Evolutionary conservation across 257 asterid species (phyloP).

Genomic region (Eustoma russellianum): DNA sequence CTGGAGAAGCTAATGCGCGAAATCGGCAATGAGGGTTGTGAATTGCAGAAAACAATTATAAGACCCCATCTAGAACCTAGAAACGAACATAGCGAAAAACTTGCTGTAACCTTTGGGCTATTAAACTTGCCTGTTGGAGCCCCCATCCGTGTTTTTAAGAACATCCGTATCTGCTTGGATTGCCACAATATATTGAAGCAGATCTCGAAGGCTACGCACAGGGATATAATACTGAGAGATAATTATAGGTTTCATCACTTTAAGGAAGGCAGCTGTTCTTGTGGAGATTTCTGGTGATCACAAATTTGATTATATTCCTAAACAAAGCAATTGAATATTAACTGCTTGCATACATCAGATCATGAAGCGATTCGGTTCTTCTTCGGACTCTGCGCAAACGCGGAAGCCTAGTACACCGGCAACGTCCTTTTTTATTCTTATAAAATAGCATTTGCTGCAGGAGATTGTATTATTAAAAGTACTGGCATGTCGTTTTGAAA

Average conservation of each 20-base stretch:
- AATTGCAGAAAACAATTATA: neutral
- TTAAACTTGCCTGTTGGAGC: conserved; percentile 12
- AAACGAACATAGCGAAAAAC: conserved; percentile 15
- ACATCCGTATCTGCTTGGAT: conserved; percentile 16
- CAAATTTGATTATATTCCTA: neutral
- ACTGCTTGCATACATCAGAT: no score
- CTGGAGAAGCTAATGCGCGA: conserved; percentile 10
- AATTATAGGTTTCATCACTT: conserved; percentile 24
- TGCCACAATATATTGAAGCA: conserved; percentile 17
- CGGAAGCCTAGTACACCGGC: no score
- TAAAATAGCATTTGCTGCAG: no score
- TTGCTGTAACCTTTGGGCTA: conserved; percentile 20
- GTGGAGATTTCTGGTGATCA: conserved; percentile 19
- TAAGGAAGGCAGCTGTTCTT: conserved; percentile 19
- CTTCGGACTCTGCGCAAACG: no score
- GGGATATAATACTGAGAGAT: conserved; percentile 15
- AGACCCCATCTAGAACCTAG: neutral
- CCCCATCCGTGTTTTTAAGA: conserved; percentile 17
- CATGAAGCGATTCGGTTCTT: no score
- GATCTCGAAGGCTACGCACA: conserved; percentile 7
- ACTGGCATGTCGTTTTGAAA: no score
- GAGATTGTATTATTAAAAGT: no score
- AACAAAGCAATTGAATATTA: neutral
- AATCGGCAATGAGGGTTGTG: neutral
- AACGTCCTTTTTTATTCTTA: no score